Evolutionary conservation across 2,329 filamentous ascomycete genomes (phyloP), one percentile per base, ranked within the genome.

Genomic region (Aurifilum marmelostoma): DNA sequence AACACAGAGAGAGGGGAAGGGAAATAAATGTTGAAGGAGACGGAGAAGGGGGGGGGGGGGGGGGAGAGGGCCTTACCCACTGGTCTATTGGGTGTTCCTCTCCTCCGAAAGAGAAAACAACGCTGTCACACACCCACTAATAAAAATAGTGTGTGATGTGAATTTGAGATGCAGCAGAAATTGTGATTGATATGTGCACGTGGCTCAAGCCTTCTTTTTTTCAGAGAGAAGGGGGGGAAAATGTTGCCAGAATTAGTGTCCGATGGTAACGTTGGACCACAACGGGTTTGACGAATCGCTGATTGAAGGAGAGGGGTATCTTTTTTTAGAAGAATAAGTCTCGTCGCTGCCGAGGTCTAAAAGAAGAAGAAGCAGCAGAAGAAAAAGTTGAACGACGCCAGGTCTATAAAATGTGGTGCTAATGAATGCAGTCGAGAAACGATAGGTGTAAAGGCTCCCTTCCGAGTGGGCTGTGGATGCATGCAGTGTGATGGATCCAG

Each of bases 81-180:
- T 1, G 7, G n/a, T 47, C 43, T 47, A n/a, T 47, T 47, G 43
- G 43, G 18, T n/a, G 21, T 47, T 47, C 18, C 18, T 47, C 43
- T 16, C n/a, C n/a, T 41, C 39, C 14, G 43, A 21, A 9, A 47
- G 34, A n/a, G n/a, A n/a, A n/a, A n/a, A 47, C 18, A 47, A 47
- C 18, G 43, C 43, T 47, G 21, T 9, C 43, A 47, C 43, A 47
- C 43, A 47, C 43, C 6, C 7, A n/a, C 8, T 6, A 47, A 0
- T 14, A 43, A n/a, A 47, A 2, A 47, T n/a, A 9, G 21, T 2
- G 67, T 69, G 71, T 70, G 70, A 71, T 75, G 73, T 75, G 73
- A 74, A 4, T 71, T 69, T 61, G 69, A 60, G 71, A 67, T 75
- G 73, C 73, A 74, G 73, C 68, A 47, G 7, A n/a, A 21, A 3